Percentiles rank a stretch among this genome's conserved stretches.
phyloP scores from a whole-genome alignment of 1,284 basidiomycete species.

The Cystobasidium slooffiae region DNA sequence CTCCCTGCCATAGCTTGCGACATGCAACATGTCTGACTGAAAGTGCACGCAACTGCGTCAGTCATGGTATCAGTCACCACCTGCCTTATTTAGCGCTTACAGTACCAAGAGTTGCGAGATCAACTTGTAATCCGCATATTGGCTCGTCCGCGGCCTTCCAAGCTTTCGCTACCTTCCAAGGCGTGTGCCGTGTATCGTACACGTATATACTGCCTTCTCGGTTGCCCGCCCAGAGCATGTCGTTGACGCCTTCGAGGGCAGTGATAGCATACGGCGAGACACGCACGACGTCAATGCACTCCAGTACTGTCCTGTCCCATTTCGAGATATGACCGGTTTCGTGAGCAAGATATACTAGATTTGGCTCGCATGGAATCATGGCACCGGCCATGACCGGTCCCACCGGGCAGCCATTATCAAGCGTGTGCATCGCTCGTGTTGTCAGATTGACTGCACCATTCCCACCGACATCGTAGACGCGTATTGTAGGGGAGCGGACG shows the following conservation, averaged over 20 bases:
- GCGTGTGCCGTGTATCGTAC: constrained; percentile 67
- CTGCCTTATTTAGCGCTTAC: constrained; percentile 27
- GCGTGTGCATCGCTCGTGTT: constrained; percentile 47
- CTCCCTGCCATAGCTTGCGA: constrained; percentile 79
- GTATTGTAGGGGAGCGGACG: constrained; percentile 68
- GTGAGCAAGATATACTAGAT: constrained; percentile 82
- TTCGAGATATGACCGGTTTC: constrained; percentile 85
- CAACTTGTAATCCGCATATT: constrained; percentile 71
- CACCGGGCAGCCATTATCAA: constrained; percentile 55
- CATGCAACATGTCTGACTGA: constrained; percentile 64
- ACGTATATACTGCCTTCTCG: constrained; percentile 81
- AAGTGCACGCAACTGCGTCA: constrained; percentile 6
- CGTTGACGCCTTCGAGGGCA: constrained; percentile 75
- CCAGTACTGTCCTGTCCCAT: constrained; percentile 63
- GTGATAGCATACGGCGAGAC: constrained; percentile 78
- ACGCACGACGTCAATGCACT: constrained; percentile 67
- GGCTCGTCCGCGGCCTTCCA: constrained; percentile 89
- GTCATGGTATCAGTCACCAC: not conserved
- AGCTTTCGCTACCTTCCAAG: constrained; percentile 81
- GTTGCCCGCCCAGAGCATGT: constrained; percentile 72
- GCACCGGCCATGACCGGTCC: constrained; percentile 83
- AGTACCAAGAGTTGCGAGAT: constrained; percentile 60
- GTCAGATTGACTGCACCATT: constrained; percentile 46
- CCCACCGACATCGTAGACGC: constrained; percentile 70
- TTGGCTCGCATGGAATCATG: constrained; percentile 70